Base-by-base conservation (phyloP, 163 green algal genomes). In the Scenedesmus sp. region DNA sequence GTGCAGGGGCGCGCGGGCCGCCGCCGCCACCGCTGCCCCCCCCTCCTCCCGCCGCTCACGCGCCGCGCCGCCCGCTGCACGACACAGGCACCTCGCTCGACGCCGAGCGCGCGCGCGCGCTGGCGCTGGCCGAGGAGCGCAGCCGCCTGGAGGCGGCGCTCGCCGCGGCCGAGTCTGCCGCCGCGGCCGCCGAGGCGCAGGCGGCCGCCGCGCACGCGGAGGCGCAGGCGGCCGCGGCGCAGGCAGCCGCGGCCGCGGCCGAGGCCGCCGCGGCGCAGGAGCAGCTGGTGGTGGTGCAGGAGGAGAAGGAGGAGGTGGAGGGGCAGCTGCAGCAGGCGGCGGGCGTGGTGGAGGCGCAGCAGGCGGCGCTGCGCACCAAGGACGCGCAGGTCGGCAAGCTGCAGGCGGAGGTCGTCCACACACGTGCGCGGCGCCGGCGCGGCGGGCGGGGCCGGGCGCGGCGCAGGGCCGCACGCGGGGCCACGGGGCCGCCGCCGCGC, bases 131-230 rank as follows among this genome's bases (percentile, higher is more conserved):
- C 2, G 22, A 67, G 14, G 36, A 77, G 24, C 69, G 69, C 2
- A 42, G 22, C 36, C n/a, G 54, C n/a, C 36, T 77, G 6, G 69
- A 77, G 28, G 54, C 69, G 33, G 69, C 69, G 22, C 69, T 77
- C 24, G 14, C 47, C 20, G 24, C 36, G 24, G 51, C 69, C 31
- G 51, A 39, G 11, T 28, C 7, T 44, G n/a, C 57, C 9, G 39
- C 69, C 3, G 33, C 31, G 15, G 69, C 69, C n/a, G 69, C 69
- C 54, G 36, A 77, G 15, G 69, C 69, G 10, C 22, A 48, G 33
- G 54, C 69, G 10, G 54, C n/a, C 18, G 69, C 69, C 64, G 69
- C 69, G 22, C 53, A 24, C 2, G 34, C 62, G n/a, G 69, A 65
- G 20, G 69, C 54, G 42, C 53, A 24, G 28, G 29, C 14, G 31